A percentile compares a stretch with the other conserved stretches of the same genome.
These are phyloP conservation scores for Ceratocystis alfenasii DNA, from an alignment of 2,329 filamentous ascomycete species.

Conservation along the genomic window DNA sequence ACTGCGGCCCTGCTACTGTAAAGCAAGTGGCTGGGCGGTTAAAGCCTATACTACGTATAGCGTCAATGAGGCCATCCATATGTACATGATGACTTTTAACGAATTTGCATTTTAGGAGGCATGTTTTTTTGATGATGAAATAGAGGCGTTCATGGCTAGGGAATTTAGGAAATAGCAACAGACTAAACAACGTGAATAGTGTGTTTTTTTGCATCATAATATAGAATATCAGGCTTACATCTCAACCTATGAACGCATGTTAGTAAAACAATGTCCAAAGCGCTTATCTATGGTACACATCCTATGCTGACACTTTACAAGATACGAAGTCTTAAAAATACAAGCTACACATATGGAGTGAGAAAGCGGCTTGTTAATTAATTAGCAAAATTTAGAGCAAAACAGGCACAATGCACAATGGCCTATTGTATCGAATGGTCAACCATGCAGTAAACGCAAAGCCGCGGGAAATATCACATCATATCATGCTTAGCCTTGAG, in stretches of 20 bases:
- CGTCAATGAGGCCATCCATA: neutral
- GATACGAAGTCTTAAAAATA: no score
- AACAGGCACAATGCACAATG: no score
- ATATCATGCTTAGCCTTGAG: no score
- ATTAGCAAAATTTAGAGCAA: no score
- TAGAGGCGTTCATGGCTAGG: neutral
- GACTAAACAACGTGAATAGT: neutral
- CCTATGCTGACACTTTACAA: no score
- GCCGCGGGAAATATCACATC: no score
- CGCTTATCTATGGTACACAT: no score
- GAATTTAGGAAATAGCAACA: neutral
- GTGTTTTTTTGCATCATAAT: neutral
- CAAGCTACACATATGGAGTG: no score
- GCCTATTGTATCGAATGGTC: no score
- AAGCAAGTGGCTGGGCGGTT: neutral
- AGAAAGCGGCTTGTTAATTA: no score
- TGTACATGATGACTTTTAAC: neutral
- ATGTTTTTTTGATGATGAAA: neutral
- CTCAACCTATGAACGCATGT: neutral
- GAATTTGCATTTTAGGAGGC: neutral
- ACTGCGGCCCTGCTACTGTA: conserved; percentile 1
- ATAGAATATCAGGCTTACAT: neutral
- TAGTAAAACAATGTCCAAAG: neutral
- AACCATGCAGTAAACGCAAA: no score
- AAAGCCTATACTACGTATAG: neutral